Conservation (phyloP, 2,329 filamentous ascomycete genomes). For the Periconia sp. region DNA sequence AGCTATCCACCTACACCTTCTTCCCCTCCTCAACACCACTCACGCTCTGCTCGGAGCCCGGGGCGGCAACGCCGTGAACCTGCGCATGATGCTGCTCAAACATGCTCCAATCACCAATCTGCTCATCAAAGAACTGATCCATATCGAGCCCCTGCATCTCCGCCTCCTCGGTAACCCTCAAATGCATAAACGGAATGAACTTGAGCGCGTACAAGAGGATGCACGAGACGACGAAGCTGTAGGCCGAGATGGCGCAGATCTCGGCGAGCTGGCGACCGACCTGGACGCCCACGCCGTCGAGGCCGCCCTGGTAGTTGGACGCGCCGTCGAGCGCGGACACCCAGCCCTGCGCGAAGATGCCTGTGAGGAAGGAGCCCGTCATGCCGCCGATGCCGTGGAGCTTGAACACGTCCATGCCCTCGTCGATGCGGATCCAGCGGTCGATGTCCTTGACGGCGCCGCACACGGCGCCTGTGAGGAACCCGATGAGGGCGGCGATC, state of each 20-base stretch:
- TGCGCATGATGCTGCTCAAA: slow-evolving; percentile 24
- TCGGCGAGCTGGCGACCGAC: slow-evolving; percentile 60
- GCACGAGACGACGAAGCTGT: slow-evolving; percentile 56
- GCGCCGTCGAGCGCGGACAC: slow-evolving; percentile 54
- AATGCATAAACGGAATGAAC: slow-evolving; percentile 56
- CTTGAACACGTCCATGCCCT: slow-evolving; percentile 63
- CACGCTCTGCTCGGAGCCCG: not conserved
- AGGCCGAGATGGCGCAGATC: slow-evolving; percentile 55
- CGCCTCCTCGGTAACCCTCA: slow-evolving; percentile 57
- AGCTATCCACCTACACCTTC: too few relatives aligned
- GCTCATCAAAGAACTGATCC: slow-evolving; percentile 59
- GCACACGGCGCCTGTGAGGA: slow-evolving; percentile 57
- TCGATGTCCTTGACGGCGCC: slow-evolving; percentile 54
- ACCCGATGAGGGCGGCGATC: slow-evolving; percentile 59
- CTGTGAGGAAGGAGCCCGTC: slow-evolving; percentile 60
- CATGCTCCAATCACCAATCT: slow-evolving; percentile 56
- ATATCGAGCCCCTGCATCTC: slow-evolving; percentile 59
- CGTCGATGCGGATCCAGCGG: slow-evolving; percentile 58
- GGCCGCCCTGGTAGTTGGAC: slow-evolving; percentile 48
- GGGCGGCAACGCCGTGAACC: slow-evolving; percentile 13
- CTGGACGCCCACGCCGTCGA: slow-evolving; percentile 59
- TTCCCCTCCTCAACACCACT: not conserved
- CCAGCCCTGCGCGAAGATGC: slow-evolving; percentile 56
- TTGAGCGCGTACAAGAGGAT: slow-evolving; percentile 56
- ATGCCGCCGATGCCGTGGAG: slow-evolving; percentile 61